Conservation (phyloP, 352 stramenopile species). For the Globisporangium parvum region DNA sequence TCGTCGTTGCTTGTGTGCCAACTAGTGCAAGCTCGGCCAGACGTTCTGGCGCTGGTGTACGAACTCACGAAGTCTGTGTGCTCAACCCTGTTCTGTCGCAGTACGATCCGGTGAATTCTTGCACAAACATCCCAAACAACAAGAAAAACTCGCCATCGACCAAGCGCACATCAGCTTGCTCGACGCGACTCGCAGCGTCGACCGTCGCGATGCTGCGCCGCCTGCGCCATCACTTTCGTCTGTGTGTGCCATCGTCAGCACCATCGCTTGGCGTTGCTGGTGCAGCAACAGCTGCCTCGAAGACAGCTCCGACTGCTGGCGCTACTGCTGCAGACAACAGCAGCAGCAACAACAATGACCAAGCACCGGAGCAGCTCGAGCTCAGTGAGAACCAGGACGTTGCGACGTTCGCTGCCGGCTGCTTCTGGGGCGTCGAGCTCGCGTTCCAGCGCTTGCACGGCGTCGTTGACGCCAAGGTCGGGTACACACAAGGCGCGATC, state of each 20-base stretch:
- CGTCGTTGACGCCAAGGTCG: slow-evolving; percentile 91
- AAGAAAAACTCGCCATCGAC: no score
- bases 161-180: no score
- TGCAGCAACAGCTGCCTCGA: not conserved
- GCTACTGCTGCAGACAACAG: not conserved
- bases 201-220: slow-evolving; percentile 10
- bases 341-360: not conserved
- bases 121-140: no score
- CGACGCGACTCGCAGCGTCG: no score
- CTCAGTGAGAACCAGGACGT: slow-evolving; percentile 21
- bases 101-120: no score
- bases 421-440: slow-evolving; percentile 97
- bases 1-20: no score
- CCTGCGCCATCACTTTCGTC: slow-evolving; percentile 10
- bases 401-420: slow-evolving; percentile 96
- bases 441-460: slow-evolving; percentile 94
- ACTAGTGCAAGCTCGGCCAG: no score
- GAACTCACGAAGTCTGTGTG: no score
- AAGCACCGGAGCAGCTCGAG: slow-evolving; percentile 6
- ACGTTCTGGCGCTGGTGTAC: no score
- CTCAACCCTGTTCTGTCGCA: no score
- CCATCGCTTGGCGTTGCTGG: not conserved
- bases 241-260: slow-evolving; percentile 3
- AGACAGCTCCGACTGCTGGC: not conserved
- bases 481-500: slow-evolving; percentile 72